Evolutionary conservation across 495 filamentous ascomycete genomes (phyloP).

Genomic region (Saxispiralis lemnorum): DNA sequence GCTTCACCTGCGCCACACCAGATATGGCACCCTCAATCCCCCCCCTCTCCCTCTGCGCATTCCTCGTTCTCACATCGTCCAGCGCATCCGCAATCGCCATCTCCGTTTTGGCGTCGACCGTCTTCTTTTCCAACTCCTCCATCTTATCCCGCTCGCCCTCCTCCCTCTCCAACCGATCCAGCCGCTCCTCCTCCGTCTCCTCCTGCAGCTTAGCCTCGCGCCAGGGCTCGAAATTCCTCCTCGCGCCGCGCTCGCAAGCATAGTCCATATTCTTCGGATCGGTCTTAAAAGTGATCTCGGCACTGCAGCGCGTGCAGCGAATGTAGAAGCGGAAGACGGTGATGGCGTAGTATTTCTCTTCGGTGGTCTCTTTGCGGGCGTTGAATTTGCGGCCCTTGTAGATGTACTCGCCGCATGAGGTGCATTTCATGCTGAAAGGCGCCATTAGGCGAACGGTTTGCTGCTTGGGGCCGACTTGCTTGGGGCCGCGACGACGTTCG

Average conservation of each 20-base stretch:
- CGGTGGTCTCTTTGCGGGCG: conserved; percentile 82
- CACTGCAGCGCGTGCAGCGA: conserved; percentile 73
- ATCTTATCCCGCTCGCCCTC: conserved; percentile 52
- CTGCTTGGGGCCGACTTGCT: conserved; percentile 58
- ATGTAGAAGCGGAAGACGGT: conserved; percentile 91
- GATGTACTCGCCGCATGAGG: conserved; percentile 84
- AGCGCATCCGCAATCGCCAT: conserved; percentile 94
- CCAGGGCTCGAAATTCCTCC: conserved; percentile 90
- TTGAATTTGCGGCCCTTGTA: conserved; percentile 96
- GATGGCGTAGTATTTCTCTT: conserved; percentile 79
- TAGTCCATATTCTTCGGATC: conserved; percentile 95
- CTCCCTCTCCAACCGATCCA: conserved; percentile 69
- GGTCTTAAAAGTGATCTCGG: conserved; percentile 79
- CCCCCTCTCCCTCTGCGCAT: conserved; percentile 66
- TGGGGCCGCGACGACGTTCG: conserved; percentile 46
- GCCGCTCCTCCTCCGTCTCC: conserved; percentile 73
- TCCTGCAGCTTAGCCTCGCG: conserved; percentile 36
- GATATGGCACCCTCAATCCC: conserved; percentile 39
- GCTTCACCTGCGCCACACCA: conserved; percentile 23
- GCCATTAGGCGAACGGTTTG: conserved; percentile 93
- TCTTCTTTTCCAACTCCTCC: conserved; percentile 66
- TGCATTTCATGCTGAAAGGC: conserved; percentile 88
- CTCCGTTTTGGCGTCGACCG: conserved; percentile 81
- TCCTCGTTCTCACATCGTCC: conserved; percentile 83
- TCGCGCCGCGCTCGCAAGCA: conserved; percentile 66